Conservation (phyloP, 129 eudicot genomes). For the Chrysanthemum seticuspe region DNA sequence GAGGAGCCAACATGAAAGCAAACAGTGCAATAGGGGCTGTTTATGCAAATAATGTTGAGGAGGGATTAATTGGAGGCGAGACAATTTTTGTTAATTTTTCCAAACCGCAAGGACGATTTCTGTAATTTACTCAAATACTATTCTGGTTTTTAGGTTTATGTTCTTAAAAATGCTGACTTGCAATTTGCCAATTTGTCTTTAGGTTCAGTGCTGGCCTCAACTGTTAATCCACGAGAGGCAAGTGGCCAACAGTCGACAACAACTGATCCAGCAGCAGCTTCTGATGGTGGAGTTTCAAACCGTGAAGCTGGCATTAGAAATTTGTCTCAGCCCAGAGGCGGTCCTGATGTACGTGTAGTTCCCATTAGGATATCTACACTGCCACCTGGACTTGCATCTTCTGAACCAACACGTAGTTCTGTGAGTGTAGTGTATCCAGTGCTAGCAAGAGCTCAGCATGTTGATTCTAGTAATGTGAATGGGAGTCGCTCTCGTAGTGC, state of each 20-base stretch:
- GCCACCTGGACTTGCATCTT: constrained; percentile 53
- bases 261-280: constrained; percentile 31
- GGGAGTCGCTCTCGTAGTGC: constrained; percentile 19
- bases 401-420: constrained; percentile 54
- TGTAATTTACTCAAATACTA: not conserved
- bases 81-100: too few species aligned
- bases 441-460: constrained; percentile 59
- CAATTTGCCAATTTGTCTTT: not conserved
- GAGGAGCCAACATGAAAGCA: too few species aligned
- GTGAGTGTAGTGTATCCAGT: constrained; percentile 65
- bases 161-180: not conserved
- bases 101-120: too few species aligned
- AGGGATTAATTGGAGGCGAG: too few species aligned
- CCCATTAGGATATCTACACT: constrained; percentile 66
- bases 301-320: constrained; percentile 32
- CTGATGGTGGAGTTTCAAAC: constrained; percentile 35
- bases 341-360: constrained; percentile 54
- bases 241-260: constrained; percentile 39
- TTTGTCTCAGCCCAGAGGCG: constrained; percentile 38
- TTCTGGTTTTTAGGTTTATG: not conserved
- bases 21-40: too few species aligned
- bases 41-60: too few species aligned
- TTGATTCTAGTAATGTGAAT: constrained; percentile 36
- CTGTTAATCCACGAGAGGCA: constrained; percentile 53
- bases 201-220: constrained; percentile 50